Evolutionary conservation across 1,284 basidiomycete genomes (phyloP).

Genomic region (Papiliotrema terrestris): DNA sequence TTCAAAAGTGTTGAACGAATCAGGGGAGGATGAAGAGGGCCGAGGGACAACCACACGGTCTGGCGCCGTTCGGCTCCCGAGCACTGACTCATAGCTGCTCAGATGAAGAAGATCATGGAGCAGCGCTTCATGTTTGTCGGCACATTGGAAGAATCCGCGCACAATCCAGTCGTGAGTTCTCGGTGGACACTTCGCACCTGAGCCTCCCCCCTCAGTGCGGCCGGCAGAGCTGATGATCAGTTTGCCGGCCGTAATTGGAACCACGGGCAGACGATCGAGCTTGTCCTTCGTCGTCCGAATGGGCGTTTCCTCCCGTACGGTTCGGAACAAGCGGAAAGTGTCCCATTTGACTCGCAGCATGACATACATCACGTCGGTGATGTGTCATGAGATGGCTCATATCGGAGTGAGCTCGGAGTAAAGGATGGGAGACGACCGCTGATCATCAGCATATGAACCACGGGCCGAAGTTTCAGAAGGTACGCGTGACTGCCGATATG

Average conservation of each 20-base stretch:
- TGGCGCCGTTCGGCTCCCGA: too few species aligned
- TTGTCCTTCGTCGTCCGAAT: constrained; percentile 44
- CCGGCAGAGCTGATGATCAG: constrained; percentile 22
- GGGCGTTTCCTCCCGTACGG: constrained; percentile 44
- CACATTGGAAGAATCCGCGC: constrained; percentile 45
- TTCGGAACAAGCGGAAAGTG: background rate
- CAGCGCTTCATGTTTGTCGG: constrained; percentile 42
- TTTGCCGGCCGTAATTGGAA: constrained; percentile 50
- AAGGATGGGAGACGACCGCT: background rate
- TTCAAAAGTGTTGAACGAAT: too few species aligned
- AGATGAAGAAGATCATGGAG: constrained; percentile 47
- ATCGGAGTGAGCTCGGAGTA: constrained; percentile 28
- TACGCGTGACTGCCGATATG: constrained; percentile 7
- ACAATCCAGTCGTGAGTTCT: constrained; percentile 40
- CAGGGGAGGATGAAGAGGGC: too few species aligned
- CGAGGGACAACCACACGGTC: too few species aligned
- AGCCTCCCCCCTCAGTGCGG: too few species aligned
- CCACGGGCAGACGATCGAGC: constrained; percentile 46
- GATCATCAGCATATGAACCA: constrained; percentile 47
- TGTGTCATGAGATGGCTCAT: constrained; percentile 51
- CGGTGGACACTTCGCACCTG: too few species aligned
- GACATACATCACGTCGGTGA: constrained; percentile 41
- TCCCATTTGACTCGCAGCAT: constrained; percentile 12
- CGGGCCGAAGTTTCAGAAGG: constrained; percentile 45
- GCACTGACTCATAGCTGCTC: constrained; percentile 22